A percentile compares a stretch with the other conserved stretches of the same genome.
Evolutionary conservation across 192 early-diverging fungal species (phyloP).

Genomic region (Coemansia sp.): DNA sequence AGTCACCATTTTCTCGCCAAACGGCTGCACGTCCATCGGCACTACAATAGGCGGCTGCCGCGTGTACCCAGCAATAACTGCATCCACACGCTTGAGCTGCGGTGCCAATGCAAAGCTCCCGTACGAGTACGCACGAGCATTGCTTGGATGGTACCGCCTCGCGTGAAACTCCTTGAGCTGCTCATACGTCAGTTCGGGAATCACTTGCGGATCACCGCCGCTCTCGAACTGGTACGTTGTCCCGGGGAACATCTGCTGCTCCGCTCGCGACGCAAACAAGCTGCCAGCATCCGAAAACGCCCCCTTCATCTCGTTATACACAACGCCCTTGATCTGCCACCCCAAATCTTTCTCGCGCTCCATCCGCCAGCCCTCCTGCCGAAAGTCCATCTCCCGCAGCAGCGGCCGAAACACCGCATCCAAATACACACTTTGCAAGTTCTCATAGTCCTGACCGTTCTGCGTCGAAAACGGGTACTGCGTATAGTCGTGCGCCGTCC

Average conservation of each 20-base stretch:
- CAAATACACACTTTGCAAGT: constrained; percentile 88
- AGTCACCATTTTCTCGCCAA: constrained; percentile 43
- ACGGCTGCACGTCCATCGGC: constrained; percentile 58
- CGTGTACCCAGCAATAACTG: constrained; percentile 60
- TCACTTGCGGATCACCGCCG: constrained; percentile 87
- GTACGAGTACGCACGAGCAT: constrained; percentile 89
- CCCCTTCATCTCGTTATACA: constrained; percentile 99
- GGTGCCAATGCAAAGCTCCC: constrained; percentile 77
- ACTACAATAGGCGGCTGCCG: constrained; percentile 51
- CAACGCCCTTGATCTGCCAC: constrained; percentile 84
- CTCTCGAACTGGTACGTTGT: constrained; percentile 80
- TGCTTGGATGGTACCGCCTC: constrained; percentile 88
- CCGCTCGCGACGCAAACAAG: constrained; percentile 71
- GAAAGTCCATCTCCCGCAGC: constrained; percentile 82
- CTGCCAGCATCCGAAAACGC: constrained; percentile 76
- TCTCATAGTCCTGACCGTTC: constrained; percentile 84
- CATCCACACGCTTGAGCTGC: constrained; percentile 70
- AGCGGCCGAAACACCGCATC: constrained; percentile 83
- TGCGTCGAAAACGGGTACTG: constrained; percentile 93
- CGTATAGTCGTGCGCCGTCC: constrained; percentile 86
- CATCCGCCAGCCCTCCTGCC: constrained; percentile 93
- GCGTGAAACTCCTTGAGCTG: constrained; percentile 81
- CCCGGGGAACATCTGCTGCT: constrained; percentile 81
- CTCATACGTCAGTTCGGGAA: constrained; percentile 84
- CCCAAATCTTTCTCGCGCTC: constrained; percentile 69